These are phyloP conservation scores for Spathaspora boniae DNA, from an alignment of 805 yeast species.

Conservation along the genomic window DNA sequence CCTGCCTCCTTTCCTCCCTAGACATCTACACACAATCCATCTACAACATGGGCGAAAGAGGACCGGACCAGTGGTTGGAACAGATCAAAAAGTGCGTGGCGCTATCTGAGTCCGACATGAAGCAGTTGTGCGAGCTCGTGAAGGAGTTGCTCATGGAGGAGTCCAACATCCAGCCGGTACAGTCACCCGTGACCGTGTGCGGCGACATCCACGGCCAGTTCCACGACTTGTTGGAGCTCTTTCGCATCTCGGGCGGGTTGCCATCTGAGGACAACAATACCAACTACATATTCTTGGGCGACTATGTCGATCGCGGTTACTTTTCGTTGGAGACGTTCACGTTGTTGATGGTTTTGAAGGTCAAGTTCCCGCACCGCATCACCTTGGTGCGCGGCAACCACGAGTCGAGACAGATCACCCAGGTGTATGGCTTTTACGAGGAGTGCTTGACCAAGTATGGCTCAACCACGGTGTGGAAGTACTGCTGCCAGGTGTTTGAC, in stretches of 20 bases:
- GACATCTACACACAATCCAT: background rate
- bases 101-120: slow-evolving; percentile 89
- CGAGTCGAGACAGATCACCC: slow-evolving; percentile 96
- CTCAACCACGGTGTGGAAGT: slow-evolving; percentile 92
- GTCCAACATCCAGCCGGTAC: slow-evolving; percentile 90
- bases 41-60: slow-evolving; percentile 57
- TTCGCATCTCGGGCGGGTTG: slow-evolving; percentile 88
- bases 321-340: slow-evolving; percentile 94
- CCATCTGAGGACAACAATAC: slow-evolving; percentile 70
- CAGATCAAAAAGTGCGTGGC: slow-evolving; percentile 87
- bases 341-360: slow-evolving; percentile 87
- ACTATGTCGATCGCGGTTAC: slow-evolving; percentile 97
- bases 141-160: slow-evolving; percentile 95
- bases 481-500: slow-evolving; percentile 94
- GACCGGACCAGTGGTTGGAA: slow-evolving; percentile 96
- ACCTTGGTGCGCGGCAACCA: slow-evolving; percentile 97
- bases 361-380: slow-evolving; percentile 77
- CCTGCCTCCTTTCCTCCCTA: background rate
- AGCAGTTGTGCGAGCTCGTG: slow-evolving; percentile 90
- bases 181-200: slow-evolving; percentile 90
- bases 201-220: slow-evolving; percentile 99
- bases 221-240: slow-evolving; percentile 87
- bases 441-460: slow-evolving; percentile 93
- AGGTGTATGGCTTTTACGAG: slow-evolving; percentile 96
- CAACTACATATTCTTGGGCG: slow-evolving; percentile 82